Percentiles rank a stretch among this genome's conserved stretches.
Evolutionary conservation across 768 basidiomycete species (phyloP).

Genomic region (Jaapia argillacea): DNA sequence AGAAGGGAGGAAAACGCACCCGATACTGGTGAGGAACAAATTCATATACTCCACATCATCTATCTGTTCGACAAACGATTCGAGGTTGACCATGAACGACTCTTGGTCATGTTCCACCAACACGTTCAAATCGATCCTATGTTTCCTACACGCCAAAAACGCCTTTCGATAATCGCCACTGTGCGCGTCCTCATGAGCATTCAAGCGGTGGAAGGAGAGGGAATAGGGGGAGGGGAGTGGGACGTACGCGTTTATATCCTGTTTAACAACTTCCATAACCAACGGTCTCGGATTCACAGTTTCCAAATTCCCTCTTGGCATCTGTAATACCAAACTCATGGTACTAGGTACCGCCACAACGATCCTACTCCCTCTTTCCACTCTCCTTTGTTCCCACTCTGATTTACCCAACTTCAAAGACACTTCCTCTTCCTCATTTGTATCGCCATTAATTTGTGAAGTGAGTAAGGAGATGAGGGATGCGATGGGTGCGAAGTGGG

Average conservation of each 20-base stretch:
- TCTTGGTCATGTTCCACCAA: slow-evolving; percentile 76
- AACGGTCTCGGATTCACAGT: slow-evolving; percentile 89
- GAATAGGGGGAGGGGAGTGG: too few species aligned
- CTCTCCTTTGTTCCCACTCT: slow-evolving; percentile 60
- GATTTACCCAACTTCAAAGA: slow-evolving; percentile 9
- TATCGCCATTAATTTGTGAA: background rate
- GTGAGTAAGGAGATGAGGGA: slow-evolving; percentile 14
- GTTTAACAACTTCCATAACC: slow-evolving; percentile 75
- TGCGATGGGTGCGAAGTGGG: slow-evolving; percentile 56
- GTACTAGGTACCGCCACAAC: slow-evolving; percentile 80
- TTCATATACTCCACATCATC: slow-evolving; percentile 89
- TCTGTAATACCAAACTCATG: slow-evolving; percentile 90
- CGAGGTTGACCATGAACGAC: slow-evolving; percentile 51
- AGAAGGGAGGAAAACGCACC: slow-evolving; percentile 55
- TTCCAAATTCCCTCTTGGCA: slow-evolving; percentile 96
- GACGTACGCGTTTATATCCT: slow-evolving; percentile 65
- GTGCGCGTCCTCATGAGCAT: background rate
- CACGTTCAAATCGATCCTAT: slow-evolving; percentile 84
- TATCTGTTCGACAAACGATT: slow-evolving; percentile 74
- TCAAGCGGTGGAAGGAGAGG: background rate
- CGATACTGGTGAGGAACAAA: slow-evolving; percentile 78
- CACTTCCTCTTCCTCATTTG: slow-evolving; percentile 1
- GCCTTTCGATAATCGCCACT: slow-evolving; percentile 80
- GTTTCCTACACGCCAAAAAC: slow-evolving; percentile 85
- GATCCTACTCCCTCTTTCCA: slow-evolving; percentile 86